Evolutionary conservation across 805 yeast species (phyloP).

Genomic region (Ogataea kodamae): DNA sequence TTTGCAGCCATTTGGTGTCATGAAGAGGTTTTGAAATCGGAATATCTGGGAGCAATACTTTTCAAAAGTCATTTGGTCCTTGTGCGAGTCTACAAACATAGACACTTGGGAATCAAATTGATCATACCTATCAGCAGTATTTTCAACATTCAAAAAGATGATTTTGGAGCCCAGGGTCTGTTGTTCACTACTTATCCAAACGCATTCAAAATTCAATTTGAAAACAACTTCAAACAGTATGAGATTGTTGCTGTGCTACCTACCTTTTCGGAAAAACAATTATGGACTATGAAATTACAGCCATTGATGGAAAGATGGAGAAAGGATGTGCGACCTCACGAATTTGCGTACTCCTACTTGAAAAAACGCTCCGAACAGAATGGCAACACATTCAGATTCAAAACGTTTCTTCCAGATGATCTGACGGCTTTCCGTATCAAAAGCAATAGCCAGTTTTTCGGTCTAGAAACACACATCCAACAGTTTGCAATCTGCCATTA

Average conservation of each 20-base stretch:
- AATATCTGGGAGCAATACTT: slow-evolving; percentile 37
- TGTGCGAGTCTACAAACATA: slow-evolving; percentile 26
- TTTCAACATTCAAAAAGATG: slow-evolving; percentile 22
- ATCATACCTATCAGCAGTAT: slow-evolving; percentile 45
- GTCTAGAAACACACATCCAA: slow-evolving; percentile 18
- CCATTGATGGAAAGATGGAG: slow-evolving; percentile 11
- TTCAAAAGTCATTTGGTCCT: slow-evolving; percentile 51
- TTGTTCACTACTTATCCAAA: slow-evolving; percentile 31
- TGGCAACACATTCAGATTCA: slow-evolving; percentile 15
- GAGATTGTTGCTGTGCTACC: slow-evolving; percentile 42
- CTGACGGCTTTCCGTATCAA: slow-evolving; percentile 10
- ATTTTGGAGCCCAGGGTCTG: slow-evolving; percentile 23
- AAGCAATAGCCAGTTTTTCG: slow-evolving; percentile 25
- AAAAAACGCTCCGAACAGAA: slow-evolving; percentile 8
- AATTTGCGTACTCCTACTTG: slow-evolving; percentile 25
- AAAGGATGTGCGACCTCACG: slow-evolving; percentile 34
- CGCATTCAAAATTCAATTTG: slow-evolving; percentile 46
- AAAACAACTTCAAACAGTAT: slow-evolving; percentile 37
- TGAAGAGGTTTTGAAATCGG: slow-evolving; percentile 12
- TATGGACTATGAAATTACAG: slow-evolving; percentile 39
- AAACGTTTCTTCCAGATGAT: slow-evolving; percentile 16
- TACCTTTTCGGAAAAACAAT: slow-evolving; percentile 32
- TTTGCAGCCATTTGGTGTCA: slow-evolving; percentile 39
- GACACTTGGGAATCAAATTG: slow-evolving; percentile 37
- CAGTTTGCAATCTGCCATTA: slow-evolving; percentile 20